These are phyloP conservation scores for Leptodermis oblonga DNA, from an alignment of 257 asterid genomes.

Conservation along the genomic window DNA sequence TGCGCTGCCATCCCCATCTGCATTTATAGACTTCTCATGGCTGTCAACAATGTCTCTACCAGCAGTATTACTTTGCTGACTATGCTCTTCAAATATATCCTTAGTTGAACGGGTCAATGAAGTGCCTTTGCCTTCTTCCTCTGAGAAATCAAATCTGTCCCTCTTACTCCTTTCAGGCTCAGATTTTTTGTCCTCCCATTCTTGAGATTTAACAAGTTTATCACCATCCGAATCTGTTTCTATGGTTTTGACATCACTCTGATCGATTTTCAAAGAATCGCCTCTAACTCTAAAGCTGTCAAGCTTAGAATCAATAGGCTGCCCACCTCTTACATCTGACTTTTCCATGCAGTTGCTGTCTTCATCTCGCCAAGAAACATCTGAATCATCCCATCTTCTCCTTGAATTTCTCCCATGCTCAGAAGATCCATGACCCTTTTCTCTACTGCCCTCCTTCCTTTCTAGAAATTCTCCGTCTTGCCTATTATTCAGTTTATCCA, in stretches of 20 bases:
- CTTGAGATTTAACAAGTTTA: slow-evolving; percentile 37
- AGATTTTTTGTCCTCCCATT: slow-evolving; percentile 51
- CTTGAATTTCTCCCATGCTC: slow-evolving; percentile 55
- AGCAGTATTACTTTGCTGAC: slow-evolving; percentile 37
- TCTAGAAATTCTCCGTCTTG: slow-evolving; percentile 69
- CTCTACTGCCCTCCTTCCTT: slow-evolving; percentile 56
- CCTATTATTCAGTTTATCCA: slow-evolving; percentile 82
- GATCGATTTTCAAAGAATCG: slow-evolving; percentile 35
- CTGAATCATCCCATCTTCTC: slow-evolving; percentile 85
- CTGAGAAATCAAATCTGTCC: slow-evolving; percentile 49
- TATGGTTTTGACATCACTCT: slow-evolving; percentile 25
- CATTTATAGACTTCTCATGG: slow-evolving; percentile 43
- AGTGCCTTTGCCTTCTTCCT: slow-evolving; percentile 45
- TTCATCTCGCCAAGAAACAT: slow-evolving; percentile 26
- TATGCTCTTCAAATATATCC: slow-evolving; percentile 55
- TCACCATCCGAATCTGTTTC: slow-evolving; percentile 41
- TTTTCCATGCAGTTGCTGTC: slow-evolving; percentile 34
- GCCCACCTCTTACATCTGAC: slow-evolving; percentile 43
- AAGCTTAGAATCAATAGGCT: slow-evolving; percentile 35
- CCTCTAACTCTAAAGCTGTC: slow-evolving; percentile 45
- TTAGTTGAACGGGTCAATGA: slow-evolving; percentile 30
- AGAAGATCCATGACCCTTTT: slow-evolving; percentile 46
- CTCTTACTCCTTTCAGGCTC: slow-evolving; percentile 56
- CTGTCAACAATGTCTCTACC: slow-evolving; percentile 39
- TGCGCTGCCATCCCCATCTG: slow-evolving; percentile 49